Conservation (phyloP, 176 grass and related monocot species). For the Rhynchospora tenuis region DNA sequence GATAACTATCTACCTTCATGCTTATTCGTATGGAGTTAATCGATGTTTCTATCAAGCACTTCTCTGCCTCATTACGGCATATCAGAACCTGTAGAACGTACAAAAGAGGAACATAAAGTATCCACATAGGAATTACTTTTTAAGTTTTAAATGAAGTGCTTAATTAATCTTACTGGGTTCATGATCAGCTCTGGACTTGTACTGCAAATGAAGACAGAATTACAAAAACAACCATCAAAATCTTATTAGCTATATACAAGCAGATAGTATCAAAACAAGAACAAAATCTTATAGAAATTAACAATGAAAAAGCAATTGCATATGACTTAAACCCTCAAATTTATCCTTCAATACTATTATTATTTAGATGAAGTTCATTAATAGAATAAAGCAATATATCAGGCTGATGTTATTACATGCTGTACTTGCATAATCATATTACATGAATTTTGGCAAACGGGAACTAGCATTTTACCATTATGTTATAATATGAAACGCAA, state of each 20-base stretch:
- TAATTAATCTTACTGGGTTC: conserved; percentile 48
- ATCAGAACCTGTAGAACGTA: conserved; percentile 62
- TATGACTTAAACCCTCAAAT: not conserved
- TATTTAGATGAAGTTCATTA: not conserved
- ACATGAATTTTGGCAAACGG: not conserved
- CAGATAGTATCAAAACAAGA: not conserved
- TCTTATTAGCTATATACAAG: not conserved
- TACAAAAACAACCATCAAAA: conserved; percentile 19
- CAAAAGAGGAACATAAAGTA: not conserved
- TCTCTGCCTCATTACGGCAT: conserved; percentile 94
- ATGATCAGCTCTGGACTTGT: conserved; percentile 75
- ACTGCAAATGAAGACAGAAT: conserved; percentile 42
- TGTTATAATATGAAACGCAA: not conserved
- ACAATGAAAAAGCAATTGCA: not conserved
- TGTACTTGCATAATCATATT: not conserved
- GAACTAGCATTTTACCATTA: not conserved
- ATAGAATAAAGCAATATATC: not conserved
- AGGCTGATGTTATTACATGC: not conserved
- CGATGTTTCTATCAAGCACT: conserved; percentile 94
- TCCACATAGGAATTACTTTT: not conserved
- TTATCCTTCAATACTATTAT: not conserved
- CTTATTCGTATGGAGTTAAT: conserved; percentile 97
- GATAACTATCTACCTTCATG: conserved; percentile 54
- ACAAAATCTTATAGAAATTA: not conserved
- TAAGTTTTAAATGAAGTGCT: conserved; percentile 15